A percentile compares a stretch with the other conserved stretches of the same genome.
phyloP scores from a whole-genome alignment of 2,329 filamentous ascomycete genomes.

The Aspergillus caelatus region DNA sequence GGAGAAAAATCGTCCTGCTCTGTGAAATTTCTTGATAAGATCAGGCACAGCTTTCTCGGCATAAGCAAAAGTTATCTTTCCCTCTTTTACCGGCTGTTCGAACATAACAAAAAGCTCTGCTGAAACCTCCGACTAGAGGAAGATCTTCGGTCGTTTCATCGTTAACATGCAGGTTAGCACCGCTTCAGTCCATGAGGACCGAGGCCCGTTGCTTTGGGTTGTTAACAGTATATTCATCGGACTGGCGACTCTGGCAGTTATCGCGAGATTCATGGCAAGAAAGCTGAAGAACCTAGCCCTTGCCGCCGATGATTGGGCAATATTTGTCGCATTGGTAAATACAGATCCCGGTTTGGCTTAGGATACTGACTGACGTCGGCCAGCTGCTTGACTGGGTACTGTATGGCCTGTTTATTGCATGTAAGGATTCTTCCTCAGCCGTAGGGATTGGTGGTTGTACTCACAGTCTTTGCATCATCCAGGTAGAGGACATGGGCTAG shows the following conservation, averaged over 20 bases:
- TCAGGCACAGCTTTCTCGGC: not conserved
- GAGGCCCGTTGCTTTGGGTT: not conserved
- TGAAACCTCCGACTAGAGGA: not conserved
- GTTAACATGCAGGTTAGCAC: not conserved
- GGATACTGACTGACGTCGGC: not conserved
- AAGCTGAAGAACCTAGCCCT: not conserved
- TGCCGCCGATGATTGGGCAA: slow-evolving; percentile 6
- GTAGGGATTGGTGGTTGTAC: not conserved
- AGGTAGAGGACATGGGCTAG: slow-evolving; percentile 2
- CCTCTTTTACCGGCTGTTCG: not conserved
- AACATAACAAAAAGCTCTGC: not conserved
- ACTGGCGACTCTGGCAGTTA: slow-evolving; percentile 2
- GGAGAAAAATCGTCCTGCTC: not conserved
- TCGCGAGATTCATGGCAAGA: slow-evolving; percentile 6
- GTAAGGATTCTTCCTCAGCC: not conserved
- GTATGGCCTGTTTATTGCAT: slow-evolving; percentile 1
- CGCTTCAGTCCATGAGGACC: not conserved
- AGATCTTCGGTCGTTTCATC: not conserved
- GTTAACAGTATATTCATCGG: slow-evolving; percentile 4
- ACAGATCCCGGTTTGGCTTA: not conserved
- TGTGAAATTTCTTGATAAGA: not conserved
- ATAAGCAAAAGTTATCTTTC: not conserved
- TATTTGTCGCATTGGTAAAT: not conserved
- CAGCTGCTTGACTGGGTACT: not conserved
- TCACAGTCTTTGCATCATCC: not conserved